Conservation (phyloP, 2,329 filamentous ascomycete species). For the Peltaster fructicola region DNA sequence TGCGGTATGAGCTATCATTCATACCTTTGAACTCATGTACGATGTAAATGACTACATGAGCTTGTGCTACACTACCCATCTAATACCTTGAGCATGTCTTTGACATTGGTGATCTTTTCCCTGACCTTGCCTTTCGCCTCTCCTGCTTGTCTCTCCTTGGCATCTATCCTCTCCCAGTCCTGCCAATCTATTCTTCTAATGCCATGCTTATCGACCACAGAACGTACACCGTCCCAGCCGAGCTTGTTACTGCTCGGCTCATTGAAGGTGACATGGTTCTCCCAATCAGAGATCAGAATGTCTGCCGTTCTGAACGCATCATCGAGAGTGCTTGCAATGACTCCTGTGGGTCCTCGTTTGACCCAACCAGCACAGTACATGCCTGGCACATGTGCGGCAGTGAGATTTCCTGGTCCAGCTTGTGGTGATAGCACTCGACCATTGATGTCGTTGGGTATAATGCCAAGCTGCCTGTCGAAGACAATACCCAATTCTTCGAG, state of each 20-base stretch:
- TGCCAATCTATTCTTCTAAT: constrained; percentile 57
- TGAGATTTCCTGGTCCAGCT: constrained; percentile 22
- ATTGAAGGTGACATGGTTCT: constrained; percentile 26
- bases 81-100: constrained; percentile 39
- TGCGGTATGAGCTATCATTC: neutral
- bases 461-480: constrained; percentile 57
- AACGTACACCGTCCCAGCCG: constrained; percentile 64
- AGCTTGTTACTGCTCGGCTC: constrained; percentile 19
- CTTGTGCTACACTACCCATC: constrained; percentile 11
- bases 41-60: neutral
- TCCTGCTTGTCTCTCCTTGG: constrained; percentile 54
- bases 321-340: constrained; percentile 90
- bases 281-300: constrained; percentile 65
- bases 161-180: constrained; percentile 75
- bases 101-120: constrained; percentile 44
- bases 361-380: constrained; percentile 95
- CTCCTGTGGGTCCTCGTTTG: constrained; percentile 81
- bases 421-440: constrained; percentile 46
- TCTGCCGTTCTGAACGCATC: constrained; percentile 86
- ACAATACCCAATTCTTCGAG: constrained; percentile 56
- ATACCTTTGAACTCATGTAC: no score
- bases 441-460: constrained; percentile 65
- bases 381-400: constrained; percentile 42
- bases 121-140: constrained; percentile 53
- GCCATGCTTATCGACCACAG: constrained; percentile 37